A percentile compares a stretch with the other conserved stretches of the same genome.
Evolutionary conservation across 2,329 filamentous ascomycete genomes (phyloP).

Genomic region (Colletotrichum sp.): DNA sequence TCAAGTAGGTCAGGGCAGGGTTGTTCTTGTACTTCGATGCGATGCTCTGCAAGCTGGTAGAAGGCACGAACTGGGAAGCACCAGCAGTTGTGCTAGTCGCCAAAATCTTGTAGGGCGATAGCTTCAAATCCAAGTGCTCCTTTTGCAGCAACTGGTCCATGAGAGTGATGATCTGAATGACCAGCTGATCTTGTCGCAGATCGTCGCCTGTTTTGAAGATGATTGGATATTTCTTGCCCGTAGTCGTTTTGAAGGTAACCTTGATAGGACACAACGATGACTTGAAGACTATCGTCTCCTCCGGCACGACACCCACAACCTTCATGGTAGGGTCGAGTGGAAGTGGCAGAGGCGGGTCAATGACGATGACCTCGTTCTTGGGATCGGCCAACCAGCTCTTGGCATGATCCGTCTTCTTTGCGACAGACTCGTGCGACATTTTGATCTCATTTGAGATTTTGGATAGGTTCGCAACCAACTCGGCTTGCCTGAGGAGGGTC

Average conservation of each 20-base stretch:
- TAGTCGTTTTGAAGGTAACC: conserved; percentile 83
- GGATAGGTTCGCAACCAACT: conserved; percentile 84
- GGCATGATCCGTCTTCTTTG: conserved; percentile 80
- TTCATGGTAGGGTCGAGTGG: conserved; percentile 85
- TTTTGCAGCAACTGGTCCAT: conserved; percentile 97
- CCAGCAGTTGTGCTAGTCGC: conserved; percentile 90
- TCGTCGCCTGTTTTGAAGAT: conserved; percentile 99
- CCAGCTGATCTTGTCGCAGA: conserved; percentile 92
- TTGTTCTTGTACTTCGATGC: conserved; percentile 79
- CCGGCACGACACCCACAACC: conserved; percentile 79
- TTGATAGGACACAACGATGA: conserved; percentile 92
- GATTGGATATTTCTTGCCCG: conserved; percentile 82
- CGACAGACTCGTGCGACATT: conserved; percentile 75
- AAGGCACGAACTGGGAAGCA: conserved; percentile 91
- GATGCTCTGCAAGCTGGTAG: conserved; percentile 81
- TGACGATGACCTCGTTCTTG: conserved; percentile 83
- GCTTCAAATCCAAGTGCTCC: conserved; percentile 92
- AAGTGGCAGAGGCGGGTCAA: conserved; percentile 86
- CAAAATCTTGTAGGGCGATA: conserved; percentile 95
- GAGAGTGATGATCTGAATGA: conserved; percentile 91
- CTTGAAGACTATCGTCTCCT: conserved; percentile 92
- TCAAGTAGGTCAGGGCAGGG: conserved; percentile 80
- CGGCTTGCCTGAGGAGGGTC: conserved; percentile 82
- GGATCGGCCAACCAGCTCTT: conserved; percentile 86
- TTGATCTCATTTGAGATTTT: conserved; percentile 91